Base-by-base conservation (phyloP, 2,329 filamentous ascomycete species). In the Penicillium brasilianum region DNA sequence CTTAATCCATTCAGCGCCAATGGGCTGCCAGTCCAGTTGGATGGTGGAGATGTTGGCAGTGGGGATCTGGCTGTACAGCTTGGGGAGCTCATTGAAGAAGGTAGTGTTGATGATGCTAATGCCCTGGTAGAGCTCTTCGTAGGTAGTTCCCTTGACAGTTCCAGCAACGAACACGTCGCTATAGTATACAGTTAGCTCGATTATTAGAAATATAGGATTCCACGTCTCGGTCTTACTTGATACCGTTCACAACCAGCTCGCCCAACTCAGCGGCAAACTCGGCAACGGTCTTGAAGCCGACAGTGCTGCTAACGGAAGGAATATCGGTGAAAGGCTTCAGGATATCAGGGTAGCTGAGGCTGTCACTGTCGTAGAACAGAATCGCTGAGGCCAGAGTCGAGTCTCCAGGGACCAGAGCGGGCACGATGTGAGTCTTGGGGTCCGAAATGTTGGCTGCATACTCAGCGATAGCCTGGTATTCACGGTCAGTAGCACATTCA, bases 21-120 rank as follows among this genome's bases (percentile, higher is more conserved):
- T 75, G 13, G 77, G 76, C 22, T 79, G 71, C 57, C 76, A 69
- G 58, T 76, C 73, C 11, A 82, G 67, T 34, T 81, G 70, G 51
- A 81, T 73, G 62, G 79, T 80, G 43, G 77, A 78, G 57, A 80
- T 77, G 53, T 72, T 75, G 36, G 71, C 71, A 5, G 61, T 60
- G 30, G 75, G 76, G 14, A 76, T 66, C 54, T 72, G 63, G 50
- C 69, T 71, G 60, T 76, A 74, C 3, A 76, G 65, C n/a, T 74
- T 73, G 13, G 80, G 76, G 28, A 82, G 71, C 28, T 78, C 72
- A 30, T 69, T 69, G 46, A 78, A 71, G 59, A 81, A 74, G 13
- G 75, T 72, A 46, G 73, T 67, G 66, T 81, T 80, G 57, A 80
- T 75, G 60, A 74, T 67, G 57, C 74, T 74, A 43, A 77, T 72